Percentiles rank a stretch among this genome's conserved stretches.
These are phyloP conservation scores for Didymella arachidicola DNA, from an alignment of 2,329 filamentous ascomycete species.

Conservation along the genomic window DNA sequence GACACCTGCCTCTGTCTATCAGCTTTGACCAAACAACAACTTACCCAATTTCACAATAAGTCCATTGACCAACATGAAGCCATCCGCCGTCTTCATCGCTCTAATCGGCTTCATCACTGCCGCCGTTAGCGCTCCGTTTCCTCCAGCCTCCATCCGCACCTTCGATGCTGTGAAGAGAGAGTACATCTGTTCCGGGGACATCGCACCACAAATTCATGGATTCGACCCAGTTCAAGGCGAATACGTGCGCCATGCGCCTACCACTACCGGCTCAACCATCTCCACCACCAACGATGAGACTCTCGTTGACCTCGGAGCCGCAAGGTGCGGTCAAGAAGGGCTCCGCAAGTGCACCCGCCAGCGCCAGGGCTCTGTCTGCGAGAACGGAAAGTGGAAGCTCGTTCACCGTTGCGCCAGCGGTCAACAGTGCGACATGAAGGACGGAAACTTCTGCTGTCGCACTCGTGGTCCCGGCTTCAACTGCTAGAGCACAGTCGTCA, in stretches of 20 bases:
- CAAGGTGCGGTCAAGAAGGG: constrained; percentile 2
- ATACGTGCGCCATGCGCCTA: neutral
- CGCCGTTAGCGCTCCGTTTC: neutral
- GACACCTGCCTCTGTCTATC: neutral
- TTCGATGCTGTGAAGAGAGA: neutral
- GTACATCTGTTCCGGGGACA: neutral
- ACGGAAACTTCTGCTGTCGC: constrained; percentile 7
- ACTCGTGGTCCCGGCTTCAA: constrained; percentile 2
- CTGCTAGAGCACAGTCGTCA: neutral
- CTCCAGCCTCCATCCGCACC: neutral
- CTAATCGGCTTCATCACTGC: neutral
- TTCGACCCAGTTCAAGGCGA: constrained; percentile 3
- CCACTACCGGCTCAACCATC: neutral
- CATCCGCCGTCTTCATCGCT: constrained; percentile 45
- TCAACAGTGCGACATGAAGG: constrained; percentile 24
- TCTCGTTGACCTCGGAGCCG: neutral
- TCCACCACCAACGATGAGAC: neutral
- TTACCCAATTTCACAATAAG: neutral
- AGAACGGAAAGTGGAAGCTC: constrained; percentile 1
- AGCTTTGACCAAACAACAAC: neutral
- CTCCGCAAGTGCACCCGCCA: constrained; percentile 7
- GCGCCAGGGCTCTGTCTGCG: constrained; percentile 6
- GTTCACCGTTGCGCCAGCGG: constrained; percentile 20
- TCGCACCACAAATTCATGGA: neutral
- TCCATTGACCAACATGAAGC: constrained; percentile 37